Evolutionary conservation across 495 filamentous ascomycete species (phyloP).

Genomic region (Hypoxylon cercidicola): DNA sequence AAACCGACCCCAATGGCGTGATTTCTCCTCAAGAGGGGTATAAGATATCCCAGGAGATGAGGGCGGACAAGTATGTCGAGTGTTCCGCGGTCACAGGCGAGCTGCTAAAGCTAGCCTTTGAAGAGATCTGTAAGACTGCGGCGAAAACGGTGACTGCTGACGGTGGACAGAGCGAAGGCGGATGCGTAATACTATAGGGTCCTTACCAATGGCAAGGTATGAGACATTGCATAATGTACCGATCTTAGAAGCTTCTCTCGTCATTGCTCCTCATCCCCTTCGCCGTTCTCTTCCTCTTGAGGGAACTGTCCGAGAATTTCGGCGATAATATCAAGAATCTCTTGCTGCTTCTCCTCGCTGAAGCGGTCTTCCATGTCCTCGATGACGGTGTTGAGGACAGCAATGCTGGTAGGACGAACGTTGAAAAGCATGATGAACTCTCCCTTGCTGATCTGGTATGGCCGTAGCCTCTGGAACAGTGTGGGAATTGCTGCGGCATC

Average conservation of each 20-base stretch:
- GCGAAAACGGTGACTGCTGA: slow-evolving; percentile 64
- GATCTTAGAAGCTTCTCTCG: slow-evolving; percentile 14
- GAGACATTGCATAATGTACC: neutral
- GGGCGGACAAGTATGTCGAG: slow-evolving; percentile 89
- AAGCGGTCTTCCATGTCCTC: slow-evolving; percentile 60
- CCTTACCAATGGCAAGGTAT: neutral
- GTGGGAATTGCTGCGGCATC: slow-evolving; percentile 41
- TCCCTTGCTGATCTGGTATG: slow-evolving; percentile 56
- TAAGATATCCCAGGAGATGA: slow-evolving; percentile 79
- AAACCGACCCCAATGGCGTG: slow-evolving; percentile 70
- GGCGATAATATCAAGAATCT: slow-evolving; percentile 53
- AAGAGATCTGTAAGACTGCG: slow-evolving; percentile 80
- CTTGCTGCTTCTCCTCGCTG: slow-evolving; percentile 53
- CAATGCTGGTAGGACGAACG: slow-evolving; percentile 50
- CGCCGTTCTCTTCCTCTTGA: slow-evolving; percentile 31
- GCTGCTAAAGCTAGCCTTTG: slow-evolving; percentile 74
- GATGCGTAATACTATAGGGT: slow-evolving; percentile 51
- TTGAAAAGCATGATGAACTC: slow-evolving; percentile 59
- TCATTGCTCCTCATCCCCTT: slow-evolving; percentile 47
- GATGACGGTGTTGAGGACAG: slow-evolving; percentile 52
- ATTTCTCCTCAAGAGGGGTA: slow-evolving; percentile 81
- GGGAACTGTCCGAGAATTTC: slow-evolving; percentile 56
- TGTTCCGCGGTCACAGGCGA: slow-evolving; percentile 92
- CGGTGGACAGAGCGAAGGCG: slow-evolving; percentile 57
- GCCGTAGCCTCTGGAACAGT: slow-evolving; percentile 51